Evolutionary conservation across 2,329 filamentous ascomycete genomes (phyloP), one percentile per base, ranked within the genome.

Genomic region (Helminthosporium solani): DNA sequence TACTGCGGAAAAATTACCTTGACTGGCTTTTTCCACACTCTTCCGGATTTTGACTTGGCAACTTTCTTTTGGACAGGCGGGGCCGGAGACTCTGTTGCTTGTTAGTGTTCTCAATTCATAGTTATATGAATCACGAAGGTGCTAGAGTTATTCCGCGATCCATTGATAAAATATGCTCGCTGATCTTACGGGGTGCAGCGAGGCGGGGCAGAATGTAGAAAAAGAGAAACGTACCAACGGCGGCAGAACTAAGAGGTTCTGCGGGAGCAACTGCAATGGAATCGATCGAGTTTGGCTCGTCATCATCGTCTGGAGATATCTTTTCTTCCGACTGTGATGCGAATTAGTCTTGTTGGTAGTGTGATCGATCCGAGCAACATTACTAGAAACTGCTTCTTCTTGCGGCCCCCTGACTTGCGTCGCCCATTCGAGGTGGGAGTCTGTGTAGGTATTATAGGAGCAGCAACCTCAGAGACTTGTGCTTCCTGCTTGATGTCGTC

Each of bases 381-480:
- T n/a, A 66, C 63, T 7, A 65, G 51, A 27, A 57, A 61, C 47
- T 64, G 65, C 51, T 63, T 67, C 50, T 54, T 61, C 49, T 55
- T 65, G 8, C 61, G 57, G 25, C 49, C 50, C 38, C 50, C 52
- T 28, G 61, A 61, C 42, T 64, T 64, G 39, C 56, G 61, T 40
- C 49, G 47, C 12, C 56, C 59, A 49, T 56, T 59, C n/a, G 52
- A 39, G 23, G 52, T 41, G 34, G 45, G 42, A 28, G 53, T 46
- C 37, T 49, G 50, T 27, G 46, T 33, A 19, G 54, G 47, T 21
- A 50, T 47, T 37, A 42, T 51, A 47, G 45, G 38, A 33, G 53
- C 47, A 25, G 45, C 33, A 9, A 33, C 23, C 37, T 47, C 44
- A 15, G 21, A 14, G 15, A 31, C 15, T 36, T 30, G 28, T 16